A percentile compares a stretch with the other conserved stretches of the same genome.
phyloP scores from a whole-genome alignment of 2,329 filamentous ascomycete genomes.

The Botryotinia globosa region DNA sequence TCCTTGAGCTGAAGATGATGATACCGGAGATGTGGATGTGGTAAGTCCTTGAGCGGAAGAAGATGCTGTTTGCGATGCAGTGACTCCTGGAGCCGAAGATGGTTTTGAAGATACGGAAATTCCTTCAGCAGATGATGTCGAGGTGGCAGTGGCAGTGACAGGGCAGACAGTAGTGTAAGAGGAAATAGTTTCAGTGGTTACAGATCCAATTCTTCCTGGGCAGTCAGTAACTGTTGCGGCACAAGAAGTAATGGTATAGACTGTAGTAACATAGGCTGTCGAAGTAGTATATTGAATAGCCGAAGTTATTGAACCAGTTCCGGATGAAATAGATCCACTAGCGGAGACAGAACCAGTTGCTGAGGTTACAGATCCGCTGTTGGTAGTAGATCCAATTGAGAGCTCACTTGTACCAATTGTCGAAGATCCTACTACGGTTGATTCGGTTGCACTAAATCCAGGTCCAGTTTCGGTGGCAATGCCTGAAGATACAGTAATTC shows the following conservation, averaged over 20 bases:
- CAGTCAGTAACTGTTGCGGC: conserved; percentile 49
- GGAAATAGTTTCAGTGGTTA: conserved; percentile 41
- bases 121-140: conserved; percentile 41
- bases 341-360: background rate
- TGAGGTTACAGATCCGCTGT: background rate
- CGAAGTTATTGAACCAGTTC: background rate
- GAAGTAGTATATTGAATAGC: conserved; percentile 1
- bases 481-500: background rate
- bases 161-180: conserved; percentile 42
- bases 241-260: conserved; percentile 52
- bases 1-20: background rate
- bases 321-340: background rate
- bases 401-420: background rate
- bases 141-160: conserved; percentile 29
- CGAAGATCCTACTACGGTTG: background rate
- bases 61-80: background rate
- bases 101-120: background rate
- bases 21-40: background rate
- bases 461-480: background rate
- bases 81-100: background rate
- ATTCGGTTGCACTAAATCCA: background rate
- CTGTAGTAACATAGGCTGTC: conserved; percentile 47
- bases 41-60: background rate
- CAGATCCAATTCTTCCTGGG: conserved; percentile 40
- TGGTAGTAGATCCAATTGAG: background rate